phyloP scores from a whole-genome alignment of 2,329 filamentous ascomycete species.

The Madurella mycetomatis region DNA sequence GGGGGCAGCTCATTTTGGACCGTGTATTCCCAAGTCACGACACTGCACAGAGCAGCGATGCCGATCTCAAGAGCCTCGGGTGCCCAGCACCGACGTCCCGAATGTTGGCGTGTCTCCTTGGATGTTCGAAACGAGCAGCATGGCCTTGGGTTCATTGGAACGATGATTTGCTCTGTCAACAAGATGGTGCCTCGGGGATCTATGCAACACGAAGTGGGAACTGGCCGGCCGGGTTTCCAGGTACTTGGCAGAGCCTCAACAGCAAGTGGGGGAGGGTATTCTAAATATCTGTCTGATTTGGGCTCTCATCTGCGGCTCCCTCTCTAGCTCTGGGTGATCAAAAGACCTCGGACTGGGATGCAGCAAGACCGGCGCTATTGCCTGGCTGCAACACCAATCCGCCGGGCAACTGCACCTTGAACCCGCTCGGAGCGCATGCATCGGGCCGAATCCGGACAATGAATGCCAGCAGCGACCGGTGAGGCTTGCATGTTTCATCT shows the following conservation, averaged over 20 bases:
- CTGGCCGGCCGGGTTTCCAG: not conserved
- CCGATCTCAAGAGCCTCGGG: slow-evolving; percentile 20
- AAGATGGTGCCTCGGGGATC: not conserved
- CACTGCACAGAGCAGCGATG: slow-evolving; percentile 18
- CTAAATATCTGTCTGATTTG: slow-evolving; percentile 1
- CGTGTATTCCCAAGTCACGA: slow-evolving; percentile 22
- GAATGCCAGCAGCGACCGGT: not conserved
- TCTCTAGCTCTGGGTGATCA: not conserved
- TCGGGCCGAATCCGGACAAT: not conserved
- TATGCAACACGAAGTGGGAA: not conserved
- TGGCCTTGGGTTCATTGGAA: slow-evolving; percentile 14
- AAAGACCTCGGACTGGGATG: not conserved
- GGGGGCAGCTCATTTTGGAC: slow-evolving; percentile 16
- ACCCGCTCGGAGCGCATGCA: not conserved
- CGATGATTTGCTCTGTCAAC: not conserved
- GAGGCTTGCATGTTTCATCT: slow-evolving; percentile 6
- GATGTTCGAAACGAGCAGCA: slow-evolving; percentile 11
- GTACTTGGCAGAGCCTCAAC: not conserved
- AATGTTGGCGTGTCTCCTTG: not conserved
- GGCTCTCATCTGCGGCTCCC: not conserved
- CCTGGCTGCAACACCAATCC: not conserved
- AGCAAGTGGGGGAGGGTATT: not conserved
- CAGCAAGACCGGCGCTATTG: not conserved
- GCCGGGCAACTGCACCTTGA: slow-evolving; percentile 6
- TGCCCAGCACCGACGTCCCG: slow-evolving; percentile 4